Base-by-base conservation (phyloP, 192 early-diverging fungal species). In the Mortierella hygrophila region DNA sequence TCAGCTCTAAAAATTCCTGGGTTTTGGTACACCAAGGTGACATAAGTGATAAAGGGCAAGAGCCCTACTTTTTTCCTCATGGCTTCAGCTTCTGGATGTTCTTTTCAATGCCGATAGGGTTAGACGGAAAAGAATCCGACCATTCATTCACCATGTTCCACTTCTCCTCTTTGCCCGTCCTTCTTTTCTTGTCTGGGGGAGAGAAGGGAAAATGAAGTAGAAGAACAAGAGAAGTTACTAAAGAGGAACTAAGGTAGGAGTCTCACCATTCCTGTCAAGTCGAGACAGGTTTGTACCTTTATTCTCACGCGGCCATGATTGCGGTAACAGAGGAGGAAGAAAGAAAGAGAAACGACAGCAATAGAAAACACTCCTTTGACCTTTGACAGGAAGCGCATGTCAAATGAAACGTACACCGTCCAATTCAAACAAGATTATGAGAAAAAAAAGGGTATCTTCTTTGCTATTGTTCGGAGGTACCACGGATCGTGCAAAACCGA, bases 11-110 rank as follows among this genome's bases (percentile, higher is more conserved):
- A 65, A 10, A 4, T 15, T 65, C 60, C 29, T 32, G 60, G 60
- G 29, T 32, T 65, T 29, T 65, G 8, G 4, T 5, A 21, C 5
- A 21, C 38, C 47, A 11, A 2, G 11, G 13, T 49, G 54, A 6
- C 54, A 16, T 21, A 55, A 3, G 10, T 26, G n/a, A 35, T 35
- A 35, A 35, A 35, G 1, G 35, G 35, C 35, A 35, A 11, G 26
- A 32, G 26, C 57, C 57, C 7, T 57, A 57, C 21, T 63, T 63
- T 63, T 29, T 29, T 63, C 11, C 21, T 29, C 57, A 63, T 29
- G 26, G 57, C n/a, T 63, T 65, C 29, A 65, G 60, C 11, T 71
- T 71, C 40, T 42, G 37, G 70, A 38, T 71, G 70, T 71, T 71
- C 70, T 71, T 71, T 21, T n/a, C 38, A 41, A 18, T 38, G 47